Percentiles rank a stretch among this genome's conserved stretches.
These are phyloP conservation scores for Gossypioides kirkii DNA, from an alignment of 345 rosid species.

Conservation along the genomic window DNA sequence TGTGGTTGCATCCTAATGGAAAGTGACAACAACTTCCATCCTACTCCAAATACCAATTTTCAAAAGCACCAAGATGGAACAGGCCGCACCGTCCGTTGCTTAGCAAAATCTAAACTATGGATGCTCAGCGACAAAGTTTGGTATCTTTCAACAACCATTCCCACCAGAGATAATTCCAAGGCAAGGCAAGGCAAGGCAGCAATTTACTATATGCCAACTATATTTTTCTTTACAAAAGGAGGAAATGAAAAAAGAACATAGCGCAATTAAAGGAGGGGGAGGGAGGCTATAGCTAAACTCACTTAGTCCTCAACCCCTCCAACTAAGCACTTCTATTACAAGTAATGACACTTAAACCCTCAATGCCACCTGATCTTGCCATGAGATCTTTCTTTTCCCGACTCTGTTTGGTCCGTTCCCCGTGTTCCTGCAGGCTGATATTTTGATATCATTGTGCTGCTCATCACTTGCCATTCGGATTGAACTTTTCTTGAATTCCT, in stretches of 20 bases:
- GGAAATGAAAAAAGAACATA: neutral
- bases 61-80: neutral
- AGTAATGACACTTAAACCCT: conserved; percentile 42
- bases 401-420: conserved; percentile 48
- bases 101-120: neutral
- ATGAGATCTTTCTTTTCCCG: conserved; percentile 87
- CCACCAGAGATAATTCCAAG: neutral
- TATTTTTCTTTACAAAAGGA: conserved; percentile 25
- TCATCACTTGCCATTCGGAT: conserved; percentile 42
- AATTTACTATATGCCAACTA: conserved; percentile 18
- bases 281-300: neutral
- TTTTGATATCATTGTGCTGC: conserved; percentile 41
- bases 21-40: conserved; percentile 2
- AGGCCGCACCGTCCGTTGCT: neutral
- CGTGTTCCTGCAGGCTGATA: conserved; percentile 55
- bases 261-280: neutral
- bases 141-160: conserved; percentile 10
- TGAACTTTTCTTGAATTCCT: conserved; percentile 36
- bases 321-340: conserved; percentile 17
- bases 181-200: neutral
- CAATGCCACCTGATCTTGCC: conserved; percentile 93
- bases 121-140: conserved; percentile 11
- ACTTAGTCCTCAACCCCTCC: conserved; percentile 13
- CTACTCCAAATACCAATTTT: neutral
- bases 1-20: neutral